Evolutionary conservation across 352 stramenopile genomes (phyloP).

Genomic region (Globisporangium perplexum): DNA sequence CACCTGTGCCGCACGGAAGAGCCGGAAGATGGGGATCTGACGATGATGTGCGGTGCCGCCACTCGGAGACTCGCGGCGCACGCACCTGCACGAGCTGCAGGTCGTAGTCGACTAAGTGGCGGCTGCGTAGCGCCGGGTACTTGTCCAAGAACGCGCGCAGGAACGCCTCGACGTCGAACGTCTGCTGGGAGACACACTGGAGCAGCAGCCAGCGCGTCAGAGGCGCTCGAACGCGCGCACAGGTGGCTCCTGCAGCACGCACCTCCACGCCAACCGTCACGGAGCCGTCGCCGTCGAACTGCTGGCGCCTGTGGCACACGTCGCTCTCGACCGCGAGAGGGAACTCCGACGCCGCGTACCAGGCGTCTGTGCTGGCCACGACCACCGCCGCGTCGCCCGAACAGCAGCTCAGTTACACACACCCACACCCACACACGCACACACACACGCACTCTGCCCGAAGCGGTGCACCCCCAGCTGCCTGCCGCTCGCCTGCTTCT

Average conservation of each 20-base stretch:
- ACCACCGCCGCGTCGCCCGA: too few relatives aligned
- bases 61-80: too few relatives aligned
- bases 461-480: slow-evolving; percentile 19
- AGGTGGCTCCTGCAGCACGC: too few relatives aligned
- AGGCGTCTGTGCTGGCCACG: slow-evolving; percentile 7
- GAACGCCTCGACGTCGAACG: slow-evolving; percentile 58
- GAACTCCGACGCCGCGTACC: slow-evolving; percentile 39
- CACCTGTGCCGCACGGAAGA: slow-evolving; percentile 13
- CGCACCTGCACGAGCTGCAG: slow-evolving; percentile 41
- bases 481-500: slow-evolving; percentile 1
- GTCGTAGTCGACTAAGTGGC: slow-evolving; percentile 61
- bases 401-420: too few relatives aligned
- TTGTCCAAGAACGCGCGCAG: slow-evolving; percentile 36
- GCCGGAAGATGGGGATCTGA: too few relatives aligned
- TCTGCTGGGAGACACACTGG: slow-evolving; percentile 37
- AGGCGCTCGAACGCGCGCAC: too few relatives aligned
- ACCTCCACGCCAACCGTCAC: slow-evolving; percentile 17
- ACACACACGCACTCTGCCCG: slow-evolving; percentile 19
- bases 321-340: slow-evolving; percentile 24
- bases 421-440: too few relatives aligned
- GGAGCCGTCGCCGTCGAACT: not conserved
- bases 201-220: too few relatives aligned
- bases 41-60: too few relatives aligned
- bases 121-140: slow-evolving; percentile 29
- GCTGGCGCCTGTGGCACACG: not conserved